These are phyloP conservation scores for Fusarium oligoseptatum DNA, from an alignment of 2,329 filamentous ascomycete species.

Conservation along the genomic window DNA sequence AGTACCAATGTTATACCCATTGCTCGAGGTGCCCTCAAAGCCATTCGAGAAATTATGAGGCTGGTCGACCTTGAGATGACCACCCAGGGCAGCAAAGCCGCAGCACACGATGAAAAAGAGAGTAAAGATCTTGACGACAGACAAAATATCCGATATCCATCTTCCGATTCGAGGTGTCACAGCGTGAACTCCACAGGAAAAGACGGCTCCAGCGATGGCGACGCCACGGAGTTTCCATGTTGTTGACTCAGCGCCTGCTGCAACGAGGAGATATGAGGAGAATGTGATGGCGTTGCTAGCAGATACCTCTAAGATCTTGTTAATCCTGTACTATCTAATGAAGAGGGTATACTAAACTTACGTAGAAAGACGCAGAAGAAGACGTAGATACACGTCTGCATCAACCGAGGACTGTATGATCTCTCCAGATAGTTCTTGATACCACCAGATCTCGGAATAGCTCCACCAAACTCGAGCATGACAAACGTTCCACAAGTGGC, in stretches of 20 bases:
- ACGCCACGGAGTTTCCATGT: constrained; percentile 22
- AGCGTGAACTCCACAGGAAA: constrained; percentile 15
- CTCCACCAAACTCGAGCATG: constrained; percentile 43
- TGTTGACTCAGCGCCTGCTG: constrained; percentile 16
- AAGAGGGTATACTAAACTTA: not conserved
- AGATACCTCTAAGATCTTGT: constrained; percentile 7
- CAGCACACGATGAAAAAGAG: constrained; percentile 29
- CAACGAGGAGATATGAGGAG: constrained; percentile 17
- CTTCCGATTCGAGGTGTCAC: constrained; percentile 5
- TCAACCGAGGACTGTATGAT: constrained; percentile 32
- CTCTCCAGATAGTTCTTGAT: constrained; percentile 46
- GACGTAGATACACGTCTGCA: constrained; percentile 42
- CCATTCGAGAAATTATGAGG: constrained; percentile 23
- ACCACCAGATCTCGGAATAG: constrained; percentile 40
- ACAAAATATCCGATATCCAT: constrained; percentile 15
- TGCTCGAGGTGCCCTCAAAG: constrained; percentile 17
- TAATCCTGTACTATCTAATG: not conserved
- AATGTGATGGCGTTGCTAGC: constrained; percentile 25
- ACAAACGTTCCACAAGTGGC: constrained; percentile 40
- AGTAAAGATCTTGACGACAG: constrained; percentile 23
- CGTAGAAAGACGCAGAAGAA: constrained; percentile 42
- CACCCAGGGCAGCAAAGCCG: constrained; percentile 24
- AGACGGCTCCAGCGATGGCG: constrained; percentile 11
- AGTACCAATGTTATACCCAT: constrained; percentile 23
- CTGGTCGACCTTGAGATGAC: constrained; percentile 22